Percentiles rank a stretch among this genome's conserved stretches.
phyloP scores from a whole-genome alignment of 768 basidiomycete species.

The Leccinum ochraceum region DNA sequence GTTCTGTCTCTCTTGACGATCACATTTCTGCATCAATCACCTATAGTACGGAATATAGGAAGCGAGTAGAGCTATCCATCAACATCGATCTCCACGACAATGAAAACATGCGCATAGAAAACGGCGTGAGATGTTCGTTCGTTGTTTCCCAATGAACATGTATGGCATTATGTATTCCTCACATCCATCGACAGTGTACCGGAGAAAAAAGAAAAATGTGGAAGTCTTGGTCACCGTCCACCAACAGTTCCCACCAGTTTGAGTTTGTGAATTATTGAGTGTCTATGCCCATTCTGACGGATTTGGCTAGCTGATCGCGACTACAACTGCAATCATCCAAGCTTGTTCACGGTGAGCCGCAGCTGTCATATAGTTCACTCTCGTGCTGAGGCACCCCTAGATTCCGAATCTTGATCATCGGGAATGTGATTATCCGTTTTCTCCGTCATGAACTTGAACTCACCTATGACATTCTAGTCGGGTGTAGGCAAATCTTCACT shows the following conservation, averaged over 20 bases:
- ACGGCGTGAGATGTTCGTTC: slow-evolving; percentile 6
- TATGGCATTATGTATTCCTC: not conserved
- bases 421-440: slow-evolving; percentile 7
- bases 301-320: slow-evolving; percentile 10
- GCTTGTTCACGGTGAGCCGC: slow-evolving; percentile 14
- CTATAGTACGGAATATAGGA: not conserved
- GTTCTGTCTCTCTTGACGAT: not conserved
- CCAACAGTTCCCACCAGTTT: slow-evolving; percentile 1
- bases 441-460: not conserved
- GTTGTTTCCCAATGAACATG: not conserved
- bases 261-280: not conserved
- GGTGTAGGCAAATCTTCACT: slow-evolving; percentile 20
- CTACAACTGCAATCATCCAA: slow-evolving; percentile 9
- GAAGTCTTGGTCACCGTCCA: slow-evolving; percentile 10
- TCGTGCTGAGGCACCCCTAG: not conserved
- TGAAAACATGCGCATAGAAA: not conserved
- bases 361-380: not conserved
- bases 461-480: slow-evolving; percentile 4
- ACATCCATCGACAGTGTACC: slow-evolving; percentile 9
- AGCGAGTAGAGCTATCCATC: not conserved
- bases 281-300: not conserved
- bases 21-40: not conserved
- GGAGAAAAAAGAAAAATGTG: slow-evolving; percentile 4
- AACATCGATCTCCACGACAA: slow-evolving; percentile 4
- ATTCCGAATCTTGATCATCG: slow-evolving; percentile 19